These are phyloP conservation scores for Selenicereus undatus DNA, from an alignment of 148 eudicot genomes.

Conservation along the genomic window DNA sequence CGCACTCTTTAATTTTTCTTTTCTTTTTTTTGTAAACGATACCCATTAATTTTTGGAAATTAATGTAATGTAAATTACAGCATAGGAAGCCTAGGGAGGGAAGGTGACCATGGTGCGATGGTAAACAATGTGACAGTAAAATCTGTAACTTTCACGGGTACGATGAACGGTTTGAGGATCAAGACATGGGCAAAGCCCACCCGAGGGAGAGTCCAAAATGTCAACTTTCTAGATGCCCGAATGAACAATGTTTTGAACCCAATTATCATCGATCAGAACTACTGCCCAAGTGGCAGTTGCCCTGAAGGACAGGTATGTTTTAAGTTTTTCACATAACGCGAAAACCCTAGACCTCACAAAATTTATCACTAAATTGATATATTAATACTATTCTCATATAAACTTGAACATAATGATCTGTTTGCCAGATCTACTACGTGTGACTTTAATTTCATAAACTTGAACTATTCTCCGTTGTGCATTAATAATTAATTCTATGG, in stretches of 20 bases:
- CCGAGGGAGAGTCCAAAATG: constrained; percentile 32
- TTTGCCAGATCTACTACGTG: too few species aligned
- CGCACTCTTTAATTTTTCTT: too few species aligned
- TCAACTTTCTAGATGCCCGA: constrained; percentile 35
- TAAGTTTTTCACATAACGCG: background rate
- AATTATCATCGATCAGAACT: constrained; percentile 57
- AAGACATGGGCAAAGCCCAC: constrained; percentile 49
- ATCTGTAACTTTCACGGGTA: constrained; percentile 37
- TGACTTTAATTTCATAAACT: too few species aligned
- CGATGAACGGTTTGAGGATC: constrained; percentile 62
- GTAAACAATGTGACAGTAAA: constrained; percentile 51
- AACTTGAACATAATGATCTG: too few species aligned
- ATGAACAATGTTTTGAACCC: constrained; percentile 61
- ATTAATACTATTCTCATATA: too few species aligned
- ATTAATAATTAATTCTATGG: too few species aligned
- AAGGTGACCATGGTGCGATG: constrained; percentile 20
- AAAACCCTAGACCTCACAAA: background rate
- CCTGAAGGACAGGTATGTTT: constrained; percentile 20
- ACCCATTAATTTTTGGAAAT: too few species aligned
- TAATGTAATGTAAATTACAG: constrained; percentile 19
- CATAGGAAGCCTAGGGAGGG: constrained; percentile 51
- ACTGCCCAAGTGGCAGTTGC: constrained; percentile 38
- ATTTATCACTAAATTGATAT: too few species aligned
- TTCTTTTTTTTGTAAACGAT: too few species aligned
- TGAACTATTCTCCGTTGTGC: too few species aligned